Evolutionary conservation across 2,329 filamentous ascomycete genomes (phyloP), one percentile per base, ranked within the genome.

Genomic region (Cadophora luteo-olivacea): DNA sequence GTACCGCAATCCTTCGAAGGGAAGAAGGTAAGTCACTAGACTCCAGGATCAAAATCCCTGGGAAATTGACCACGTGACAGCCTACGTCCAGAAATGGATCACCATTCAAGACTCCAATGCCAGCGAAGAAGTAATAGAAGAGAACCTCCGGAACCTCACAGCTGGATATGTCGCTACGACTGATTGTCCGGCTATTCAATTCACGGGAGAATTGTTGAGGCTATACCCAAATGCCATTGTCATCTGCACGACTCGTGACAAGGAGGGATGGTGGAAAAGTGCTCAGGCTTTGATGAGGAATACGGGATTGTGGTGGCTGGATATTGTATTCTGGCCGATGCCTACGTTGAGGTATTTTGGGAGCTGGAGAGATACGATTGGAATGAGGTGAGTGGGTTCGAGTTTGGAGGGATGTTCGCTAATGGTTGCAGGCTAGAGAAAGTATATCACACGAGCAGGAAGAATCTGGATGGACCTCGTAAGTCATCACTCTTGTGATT

Each of bases 101-200:
- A 24, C 32, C n/a, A 65, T 64, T 24, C 64, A 64, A 9, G 14
- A 64, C 6, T 36, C 48, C 12, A 12, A 22, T 0, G 49, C 61
- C 25, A 19, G 16, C 6, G 16, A 41, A 16, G 58, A 61, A 36
- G 16, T 51, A 3, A 68, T 68, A 4, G 57, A 64, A 12, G 24
- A 25, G 0, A 67, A 33, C 11, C 64, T 72, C 32, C 45, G 45
- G 41, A 52, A 64, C 12, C n/a, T 70, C 3, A 62, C 68, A 1
- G 67, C 67, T 32, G 76, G 77, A 58, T 79, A 77, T 61, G 74
- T 74, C 1, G 77, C 73, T 3, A 73, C 72, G 24, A 76, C 76
- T 6, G 77, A 77, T 66, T 70, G 70, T 4, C 75, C 76, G 1
- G 73, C 69, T 0, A 72, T 71, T 19, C 67, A 71, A 36, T 77